These are phyloP conservation scores for Litsea cubeba DNA, from an alignment of 164 flowering plant genomes.

Conservation along the genomic window DNA sequence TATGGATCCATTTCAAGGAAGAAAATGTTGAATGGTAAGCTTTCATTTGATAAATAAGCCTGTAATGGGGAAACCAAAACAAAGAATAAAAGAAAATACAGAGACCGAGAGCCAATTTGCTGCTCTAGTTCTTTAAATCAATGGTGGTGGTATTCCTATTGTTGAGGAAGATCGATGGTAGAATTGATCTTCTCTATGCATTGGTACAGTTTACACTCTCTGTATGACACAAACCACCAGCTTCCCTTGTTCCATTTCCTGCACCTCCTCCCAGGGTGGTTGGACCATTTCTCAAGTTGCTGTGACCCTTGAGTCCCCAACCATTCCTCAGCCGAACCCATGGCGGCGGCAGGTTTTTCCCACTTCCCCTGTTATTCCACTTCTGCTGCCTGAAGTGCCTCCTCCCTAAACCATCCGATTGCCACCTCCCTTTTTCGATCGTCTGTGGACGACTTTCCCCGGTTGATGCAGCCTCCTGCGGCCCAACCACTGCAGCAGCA, in stretches of 20 bases:
- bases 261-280: constrained; percentile 14
- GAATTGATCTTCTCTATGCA: constrained; percentile 15
- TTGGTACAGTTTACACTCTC: constrained; percentile 22
- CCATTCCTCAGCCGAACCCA: constrained; percentile 48
- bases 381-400: constrained; percentile 68
- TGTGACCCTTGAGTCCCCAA: constrained; percentile 33
- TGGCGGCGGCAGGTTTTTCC: constrained; percentile 20
- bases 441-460: constrained; percentile 19
- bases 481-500: constrained; percentile 24
- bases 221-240: constrained; percentile 16
- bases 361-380: constrained; percentile 27
- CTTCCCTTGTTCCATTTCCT: constrained; percentile 26
- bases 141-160: constrained; percentile 28
- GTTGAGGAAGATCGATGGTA: constrained; percentile 25
- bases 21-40: not conserved
- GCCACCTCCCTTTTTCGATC: constrained; percentile 25
- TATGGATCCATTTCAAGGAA: too few species aligned
- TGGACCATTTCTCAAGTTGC: constrained; percentile 25
- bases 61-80: not conserved
- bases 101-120: not conserved
- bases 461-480: constrained; percentile 15
- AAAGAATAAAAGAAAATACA: constrained; percentile 7
- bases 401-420: constrained; percentile 41
- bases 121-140: constrained; percentile 21
- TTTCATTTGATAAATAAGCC: not conserved